phyloP scores from a whole-genome alignment of 2,329 filamentous ascomycete genomes.

The Pseudocercospora macadamiae region DNA sequence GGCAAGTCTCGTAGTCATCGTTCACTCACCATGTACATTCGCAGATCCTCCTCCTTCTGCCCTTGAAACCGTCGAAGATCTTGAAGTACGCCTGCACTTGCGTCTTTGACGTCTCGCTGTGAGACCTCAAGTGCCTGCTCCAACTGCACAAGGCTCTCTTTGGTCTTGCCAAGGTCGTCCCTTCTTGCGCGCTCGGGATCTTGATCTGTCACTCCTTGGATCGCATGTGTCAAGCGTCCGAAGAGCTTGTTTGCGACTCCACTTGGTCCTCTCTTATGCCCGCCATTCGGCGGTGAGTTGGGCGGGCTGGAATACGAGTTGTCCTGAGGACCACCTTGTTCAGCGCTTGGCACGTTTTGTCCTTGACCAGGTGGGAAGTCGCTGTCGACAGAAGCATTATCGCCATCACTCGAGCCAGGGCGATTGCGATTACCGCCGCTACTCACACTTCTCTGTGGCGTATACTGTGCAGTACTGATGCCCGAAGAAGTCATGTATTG shows the following conservation, averaged over 20 bases:
- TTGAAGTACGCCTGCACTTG: slow-evolving; percentile 82
- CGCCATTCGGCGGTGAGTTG: slow-evolving; percentile 28
- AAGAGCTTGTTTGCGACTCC: slow-evolving; percentile 94
- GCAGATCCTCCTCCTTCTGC: slow-evolving; percentile 94
- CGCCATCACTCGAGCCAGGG: slow-evolving; percentile 54
- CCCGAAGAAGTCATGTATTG: slow-evolving; percentile 82
- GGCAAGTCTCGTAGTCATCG: too few relatives aligned
- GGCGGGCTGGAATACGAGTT: slow-evolving; percentile 30
- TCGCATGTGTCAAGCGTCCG: slow-evolving; percentile 89
- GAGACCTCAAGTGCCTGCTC: slow-evolving; percentile 89
- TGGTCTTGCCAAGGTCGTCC: slow-evolving; percentile 94
- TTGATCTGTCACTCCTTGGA: slow-evolving; percentile 93
- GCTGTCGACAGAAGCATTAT: slow-evolving; percentile 89
- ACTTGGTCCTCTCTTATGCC: slow-evolving; percentile 78
- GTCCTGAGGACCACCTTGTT: slow-evolving; percentile 67
- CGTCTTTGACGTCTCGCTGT: slow-evolving; percentile 90
- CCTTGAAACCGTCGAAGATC: slow-evolving; percentile 91
- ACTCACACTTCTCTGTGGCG: slow-evolving; percentile 66
- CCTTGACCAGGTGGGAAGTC: slow-evolving; percentile 82
- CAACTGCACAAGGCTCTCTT: slow-evolving; percentile 80
- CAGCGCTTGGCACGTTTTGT: slow-evolving; percentile 62
- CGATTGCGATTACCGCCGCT: slow-evolving; percentile 42
- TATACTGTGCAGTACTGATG: slow-evolving; percentile 51
- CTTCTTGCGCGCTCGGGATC: slow-evolving; percentile 91
- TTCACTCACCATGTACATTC: slow-evolving; percentile 85